A percentile compares a stretch with the other conserved stretches of the same genome.
These are phyloP conservation scores for Vaccinium darrowii DNA, from an alignment of 148 eudicot genomes.

Conservation along the genomic window DNA sequence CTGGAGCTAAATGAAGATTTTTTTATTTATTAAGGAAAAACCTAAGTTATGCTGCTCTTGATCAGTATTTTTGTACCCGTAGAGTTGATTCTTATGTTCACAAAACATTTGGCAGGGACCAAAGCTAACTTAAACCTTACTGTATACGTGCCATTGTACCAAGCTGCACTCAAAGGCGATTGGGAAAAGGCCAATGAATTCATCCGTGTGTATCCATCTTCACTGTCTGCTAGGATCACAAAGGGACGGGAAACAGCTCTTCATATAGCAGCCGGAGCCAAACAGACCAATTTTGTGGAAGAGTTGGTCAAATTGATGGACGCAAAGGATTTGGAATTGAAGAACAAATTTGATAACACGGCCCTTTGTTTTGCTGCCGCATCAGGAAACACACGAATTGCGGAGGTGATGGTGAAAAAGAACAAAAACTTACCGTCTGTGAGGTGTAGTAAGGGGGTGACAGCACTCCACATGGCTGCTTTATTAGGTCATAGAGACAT, in stretches of 20 bases:
- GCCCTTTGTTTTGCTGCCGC: constrained; percentile 26
- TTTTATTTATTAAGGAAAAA: not conserved
- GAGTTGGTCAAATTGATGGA: constrained; percentile 24
- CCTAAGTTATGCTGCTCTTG: not conserved
- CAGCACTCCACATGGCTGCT: constrained; percentile 22
- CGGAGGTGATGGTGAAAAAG: constrained; percentile 24
- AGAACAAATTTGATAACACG: constrained; percentile 21
- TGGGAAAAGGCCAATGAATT: constrained; percentile 19
- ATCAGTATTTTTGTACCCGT: not conserved
- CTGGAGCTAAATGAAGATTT: not conserved
- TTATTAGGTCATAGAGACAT: constrained; percentile 22
- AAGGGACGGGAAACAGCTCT: constrained; percentile 24
- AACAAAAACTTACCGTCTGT: constrained; percentile 2
- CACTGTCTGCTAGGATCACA: constrained; percentile 19
- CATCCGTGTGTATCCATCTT: not conserved
- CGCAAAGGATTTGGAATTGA: constrained; percentile 17
- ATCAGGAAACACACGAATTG: constrained; percentile 14
- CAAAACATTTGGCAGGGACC: constrained; percentile 15
- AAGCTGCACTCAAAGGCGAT: constrained; percentile 26
- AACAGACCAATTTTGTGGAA: constrained; percentile 17
- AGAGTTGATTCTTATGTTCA: not conserved
- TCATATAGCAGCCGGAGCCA: constrained; percentile 25
- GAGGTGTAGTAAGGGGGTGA: constrained; percentile 15
- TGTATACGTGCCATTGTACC: constrained; percentile 15
- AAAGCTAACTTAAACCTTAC: not conserved